Evolutionary conservation across 768 basidiomycete genomes (phyloP), one percentile per base, ranked within the genome.

Genomic region (Hygrophorus russula): DNA sequence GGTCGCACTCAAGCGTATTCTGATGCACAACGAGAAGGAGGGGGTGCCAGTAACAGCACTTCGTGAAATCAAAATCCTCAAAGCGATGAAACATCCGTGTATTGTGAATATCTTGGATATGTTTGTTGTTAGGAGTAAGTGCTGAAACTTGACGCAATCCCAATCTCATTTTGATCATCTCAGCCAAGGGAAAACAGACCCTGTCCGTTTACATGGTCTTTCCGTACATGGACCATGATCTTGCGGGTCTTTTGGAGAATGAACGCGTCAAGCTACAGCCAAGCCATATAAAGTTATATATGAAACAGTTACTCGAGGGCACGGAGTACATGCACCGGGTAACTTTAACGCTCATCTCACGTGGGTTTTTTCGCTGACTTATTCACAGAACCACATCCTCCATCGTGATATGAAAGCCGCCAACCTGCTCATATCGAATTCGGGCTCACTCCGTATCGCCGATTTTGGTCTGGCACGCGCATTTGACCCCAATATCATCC

Each of bases 321-420:
- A 90, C 91, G 1, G 88, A 86, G 48, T 97, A 96, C 56, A 87
- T 99, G 74, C 96, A 99, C 62, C 70, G 77, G 39, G 94, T 96
- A 56, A 54, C 82, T 67, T 11, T 34, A 39, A 46, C 45, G 31
- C 11, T 48, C 14, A 15, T 17, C 29, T 48, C 14, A 27, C 18
- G 12, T 20, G 19, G 14, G 20, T 43, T 37, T 31, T 31, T 47
- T 44, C 36, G 15, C 44, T 44, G 30, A 48, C 42, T 48, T 30
- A 43, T 46, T 39, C 47, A 17, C 46, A 97, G 94, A 96, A 98
- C 61, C 79, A 89, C 51, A 94, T 97, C 53, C 71, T 99, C 3
- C 96, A 99, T 60, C 90, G 96, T 36, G 96, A 99, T 54, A 93
- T 99, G 86, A 99, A 99, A 58, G 88, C 96, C 3, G 96, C 96